phyloP scores from a whole-genome alignment of 2,329 filamentous ascomycete genomes.

The Ophiocordyceps unilateralis region DNA sequence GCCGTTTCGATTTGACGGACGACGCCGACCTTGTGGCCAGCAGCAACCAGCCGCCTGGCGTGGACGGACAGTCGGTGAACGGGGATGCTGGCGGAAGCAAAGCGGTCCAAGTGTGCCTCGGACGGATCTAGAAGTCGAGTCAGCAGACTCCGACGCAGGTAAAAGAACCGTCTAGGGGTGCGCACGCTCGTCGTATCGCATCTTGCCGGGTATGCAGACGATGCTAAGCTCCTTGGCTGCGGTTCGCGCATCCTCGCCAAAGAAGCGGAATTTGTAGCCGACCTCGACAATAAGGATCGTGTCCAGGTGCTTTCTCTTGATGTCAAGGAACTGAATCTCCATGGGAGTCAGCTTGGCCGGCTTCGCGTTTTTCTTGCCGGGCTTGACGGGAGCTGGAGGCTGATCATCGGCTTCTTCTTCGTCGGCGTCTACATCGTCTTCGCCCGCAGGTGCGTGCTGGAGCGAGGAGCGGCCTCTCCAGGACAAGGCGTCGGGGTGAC shows the following conservation, averaged over 20 bases:
- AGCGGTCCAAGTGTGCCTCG: conserved; percentile 79
- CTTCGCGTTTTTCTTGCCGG: conserved; percentile 53
- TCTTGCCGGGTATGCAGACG: conserved; percentile 90
- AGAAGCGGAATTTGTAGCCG: conserved; percentile 95
- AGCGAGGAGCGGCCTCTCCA: conserved; percentile 14
- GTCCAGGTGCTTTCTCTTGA: conserved; percentile 82
- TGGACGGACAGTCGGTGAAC: conserved; percentile 84
- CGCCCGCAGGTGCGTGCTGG: conserved; percentile 29
- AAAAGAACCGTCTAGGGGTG: background rate
- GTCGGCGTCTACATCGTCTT: conserved; percentile 35
- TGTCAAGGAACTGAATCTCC: conserved; percentile 83
- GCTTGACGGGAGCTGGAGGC: conserved; percentile 24
- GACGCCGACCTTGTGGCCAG: conserved; percentile 90
- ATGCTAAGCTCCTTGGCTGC: conserved; percentile 87
- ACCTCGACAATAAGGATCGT: conserved; percentile 86
- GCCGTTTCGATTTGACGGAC: conserved; percentile 91
- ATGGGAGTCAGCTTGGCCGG: conserved; percentile 76
- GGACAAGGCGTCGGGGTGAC: conserved; percentile 66
- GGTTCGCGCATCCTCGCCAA: conserved; percentile 80
- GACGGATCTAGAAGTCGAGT: conserved; percentile 43
- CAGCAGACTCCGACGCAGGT: too few species aligned
- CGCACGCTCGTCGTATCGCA: conserved; percentile 77
- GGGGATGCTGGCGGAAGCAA: conserved; percentile 90
- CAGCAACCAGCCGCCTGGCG: conserved; percentile 78
- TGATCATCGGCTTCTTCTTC: conserved; percentile 38